A percentile compares a stretch with the other conserved stretches of the same genome.
phyloP scores from a whole-genome alignment of 2,329 filamentous ascomycete species.

The Aspergillus floridensis region DNA sequence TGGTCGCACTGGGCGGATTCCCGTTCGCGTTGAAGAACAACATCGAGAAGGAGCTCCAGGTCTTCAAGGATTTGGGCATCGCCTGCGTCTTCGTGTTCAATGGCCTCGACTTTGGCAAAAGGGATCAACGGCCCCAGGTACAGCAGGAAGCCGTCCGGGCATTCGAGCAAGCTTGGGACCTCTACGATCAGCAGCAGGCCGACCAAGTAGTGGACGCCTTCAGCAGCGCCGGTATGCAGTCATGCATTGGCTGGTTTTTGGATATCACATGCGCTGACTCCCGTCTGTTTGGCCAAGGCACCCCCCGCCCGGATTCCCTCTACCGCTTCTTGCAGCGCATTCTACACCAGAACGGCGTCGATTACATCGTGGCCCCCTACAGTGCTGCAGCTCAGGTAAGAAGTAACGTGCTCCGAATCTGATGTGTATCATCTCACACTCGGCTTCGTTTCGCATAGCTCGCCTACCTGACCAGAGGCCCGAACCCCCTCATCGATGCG shows the following conservation, averaged over 20 bases:
- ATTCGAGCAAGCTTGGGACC: constrained; percentile 77
- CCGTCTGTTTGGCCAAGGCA: constrained; percentile 51
- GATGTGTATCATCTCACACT: neutral
- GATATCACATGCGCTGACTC: constrained; percentile 26
- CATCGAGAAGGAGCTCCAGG: constrained; percentile 72
- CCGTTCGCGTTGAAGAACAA: constrained; percentile 73
- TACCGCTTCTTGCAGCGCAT: constrained; percentile 75
- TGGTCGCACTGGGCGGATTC: constrained; percentile 84
- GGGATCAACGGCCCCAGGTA: constrained; percentile 62
- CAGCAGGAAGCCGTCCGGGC: constrained; percentile 64
- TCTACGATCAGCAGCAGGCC: constrained; percentile 79
- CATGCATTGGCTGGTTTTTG: neutral
- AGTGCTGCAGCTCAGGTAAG: constrained; percentile 81
- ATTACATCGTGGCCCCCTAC: constrained; percentile 82
- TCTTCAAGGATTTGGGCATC: constrained; percentile 67
- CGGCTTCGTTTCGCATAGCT: constrained; percentile 43
- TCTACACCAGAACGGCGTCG: constrained; percentile 64
- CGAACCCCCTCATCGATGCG: constrained; percentile 66
- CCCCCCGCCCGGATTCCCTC: constrained; percentile 68
- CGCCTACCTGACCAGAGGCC: constrained; percentile 72
- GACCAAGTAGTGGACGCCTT: constrained; percentile 82
- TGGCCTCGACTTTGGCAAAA: constrained; percentile 75
- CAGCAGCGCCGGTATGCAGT: constrained; percentile 67
- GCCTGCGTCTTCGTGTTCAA: constrained; percentile 89
- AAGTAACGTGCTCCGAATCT: neutral